Base-by-base conservation (phyloP, 345 rosid species). In the Gossypium arboreum region DNA sequence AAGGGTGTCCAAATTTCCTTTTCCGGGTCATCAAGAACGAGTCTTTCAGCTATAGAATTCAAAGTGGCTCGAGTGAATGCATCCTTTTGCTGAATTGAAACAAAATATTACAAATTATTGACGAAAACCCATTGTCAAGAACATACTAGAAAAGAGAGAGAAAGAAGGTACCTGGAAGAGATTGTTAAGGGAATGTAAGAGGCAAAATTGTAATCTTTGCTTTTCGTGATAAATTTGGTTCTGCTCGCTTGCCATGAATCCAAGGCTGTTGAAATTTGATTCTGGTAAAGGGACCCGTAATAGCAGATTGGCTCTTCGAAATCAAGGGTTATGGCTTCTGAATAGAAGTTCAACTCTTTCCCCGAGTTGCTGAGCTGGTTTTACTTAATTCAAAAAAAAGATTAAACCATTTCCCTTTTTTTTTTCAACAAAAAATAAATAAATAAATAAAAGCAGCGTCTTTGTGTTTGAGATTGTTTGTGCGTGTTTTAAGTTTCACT, bases 101-200 rank as follows among this genome's bases (percentile, higher is more conserved):
- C 3, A 65, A 27, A 5, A 8, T 29, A 41, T 52, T 44, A 70
- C 2, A 54, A 24, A 9, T 18, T 51, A 43, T 64, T 52, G 58
- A 65, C 43, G 50, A 9, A 70, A 51, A 73, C 24, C 66, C 63
- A 51, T 34, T n/a, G 12, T 12, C 13, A 50, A 24, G 4, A 58
- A 73, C 43, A 51, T 17, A 17, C 59, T 25, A 7, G 57, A 16
- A 45, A 18, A n/a, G 48, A 9, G 29, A 10, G 56, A 12, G 64
- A 13, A 11, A 12, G 39, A 25, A 57, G 72, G 75, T 51, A 91
- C 99, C 98, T 93, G 98, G 79, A 93, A 93, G 78, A 95, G 93
- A 82, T 88, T 95, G 88, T 91, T 93, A 76, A 95, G 98, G 11
- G 91, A 77, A 84, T 95, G 98, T 12, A 93, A 75, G 77, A 93